Percentiles rank a stretch among this genome's conserved stretches.
Conservation (phyloP, 306 rosid species). For the Quercus ilex region DNA sequence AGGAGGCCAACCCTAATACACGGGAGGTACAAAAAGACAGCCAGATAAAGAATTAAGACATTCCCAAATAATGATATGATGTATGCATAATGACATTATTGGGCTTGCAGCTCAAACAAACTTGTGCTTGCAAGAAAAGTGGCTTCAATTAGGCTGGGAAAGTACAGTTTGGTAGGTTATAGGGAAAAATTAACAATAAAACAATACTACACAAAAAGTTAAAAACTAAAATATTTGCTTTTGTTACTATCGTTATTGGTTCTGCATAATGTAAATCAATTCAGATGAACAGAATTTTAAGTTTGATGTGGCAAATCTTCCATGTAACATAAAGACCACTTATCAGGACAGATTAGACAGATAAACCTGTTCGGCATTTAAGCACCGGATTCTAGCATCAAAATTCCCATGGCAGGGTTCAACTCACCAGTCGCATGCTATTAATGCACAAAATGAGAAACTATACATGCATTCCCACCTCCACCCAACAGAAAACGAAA, state of each 20-base stretch:
- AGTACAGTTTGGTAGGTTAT: not conserved
- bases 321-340: not conserved
- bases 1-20: not conserved
- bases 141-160: not conserved
- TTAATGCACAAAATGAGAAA: not conserved
- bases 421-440: not conserved
- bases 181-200: not conserved
- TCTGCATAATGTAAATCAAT: not conserved
- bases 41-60: not conserved
- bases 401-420: not conserved
- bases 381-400: not conserved
- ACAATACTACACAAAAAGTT: not conserved
- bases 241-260: not conserved
- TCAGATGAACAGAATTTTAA: not conserved
- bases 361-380: not conserved
- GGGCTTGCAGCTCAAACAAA: not conserved
- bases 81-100: not conserved
- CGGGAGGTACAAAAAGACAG: no score
- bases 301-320: not conserved
- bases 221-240: not conserved
- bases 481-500: conserved; percentile 1
- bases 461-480: not conserved
- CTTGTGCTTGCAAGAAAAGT: not conserved
- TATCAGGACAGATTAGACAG: not conserved
- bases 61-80: not conserved